Conservation (phyloP, 148 eudicot genomes). For the Arctostaphylos glauca region DNA sequence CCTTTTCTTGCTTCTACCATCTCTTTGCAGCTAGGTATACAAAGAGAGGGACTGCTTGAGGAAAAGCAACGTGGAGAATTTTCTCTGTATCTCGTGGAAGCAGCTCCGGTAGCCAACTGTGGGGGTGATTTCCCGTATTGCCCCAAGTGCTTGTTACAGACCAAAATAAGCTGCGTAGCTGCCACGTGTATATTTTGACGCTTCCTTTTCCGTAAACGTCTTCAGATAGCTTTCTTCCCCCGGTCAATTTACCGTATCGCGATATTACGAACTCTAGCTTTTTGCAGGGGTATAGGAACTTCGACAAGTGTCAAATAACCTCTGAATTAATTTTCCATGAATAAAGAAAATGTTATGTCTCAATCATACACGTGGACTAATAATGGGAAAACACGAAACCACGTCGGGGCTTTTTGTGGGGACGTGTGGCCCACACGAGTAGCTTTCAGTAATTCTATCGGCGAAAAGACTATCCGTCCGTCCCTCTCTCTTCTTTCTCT, state of each 20-base stretch:
- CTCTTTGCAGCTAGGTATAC: not conserved
- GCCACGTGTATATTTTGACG: conserved; percentile 5
- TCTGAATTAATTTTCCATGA: not conserved
- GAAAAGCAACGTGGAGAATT: not conserved
- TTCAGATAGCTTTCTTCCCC: not conserved
- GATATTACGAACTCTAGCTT: not conserved
- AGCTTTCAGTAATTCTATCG: conserved; percentile 5
- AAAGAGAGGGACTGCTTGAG: not conserved
- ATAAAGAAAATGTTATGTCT: not conserved
- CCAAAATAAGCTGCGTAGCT: not conserved
- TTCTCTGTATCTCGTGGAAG: not conserved
- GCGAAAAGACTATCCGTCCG: no score
- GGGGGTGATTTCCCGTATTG: not conserved
- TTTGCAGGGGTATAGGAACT: no score
- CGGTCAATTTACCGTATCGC: conserved; percentile 13
- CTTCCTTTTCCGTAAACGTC: not conserved
- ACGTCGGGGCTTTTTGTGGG: not conserved
- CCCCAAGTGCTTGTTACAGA: conserved; percentile 1
- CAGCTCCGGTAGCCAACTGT: not conserved
- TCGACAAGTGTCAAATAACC: not conserved
- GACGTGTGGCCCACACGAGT: not conserved
- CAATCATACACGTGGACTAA: not conserved
- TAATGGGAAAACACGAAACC: not conserved
- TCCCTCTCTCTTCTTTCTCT: not conserved
- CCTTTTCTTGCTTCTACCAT: not conserved